Percentiles rank a stretch among this genome's conserved stretches.
These are phyloP conservation scores for Castanopsis chinensis DNA, from an alignment of 306 rosid genomes.

Conservation along the genomic window DNA sequence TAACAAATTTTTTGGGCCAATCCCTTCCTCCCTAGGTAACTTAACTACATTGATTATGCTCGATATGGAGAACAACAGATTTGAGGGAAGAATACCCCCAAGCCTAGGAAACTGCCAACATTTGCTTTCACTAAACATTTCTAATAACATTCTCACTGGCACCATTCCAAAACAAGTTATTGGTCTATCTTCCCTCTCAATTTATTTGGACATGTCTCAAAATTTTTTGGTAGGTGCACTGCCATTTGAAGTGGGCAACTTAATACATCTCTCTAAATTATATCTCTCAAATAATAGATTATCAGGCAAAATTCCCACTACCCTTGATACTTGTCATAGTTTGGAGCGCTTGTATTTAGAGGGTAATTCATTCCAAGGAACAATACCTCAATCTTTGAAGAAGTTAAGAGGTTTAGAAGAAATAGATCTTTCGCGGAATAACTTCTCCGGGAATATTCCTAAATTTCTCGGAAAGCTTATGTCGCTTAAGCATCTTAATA, in stretches of 20 bases:
- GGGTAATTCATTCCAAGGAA: constrained; percentile 35
- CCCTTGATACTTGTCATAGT: constrained; percentile 31
- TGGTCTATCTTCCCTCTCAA: constrained; percentile 33
- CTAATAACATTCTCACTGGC: constrained; percentile 38
- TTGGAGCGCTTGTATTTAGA: constrained; percentile 33
- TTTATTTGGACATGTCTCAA: constrained; percentile 37
- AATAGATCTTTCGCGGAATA: constrained; percentile 32
- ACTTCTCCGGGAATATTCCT: constrained; percentile 39
- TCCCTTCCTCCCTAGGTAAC: constrained; percentile 43
- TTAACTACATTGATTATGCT: constrained; percentile 21
- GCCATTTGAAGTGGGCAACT: constrained; percentile 36
- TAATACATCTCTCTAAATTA: constrained; percentile 21
- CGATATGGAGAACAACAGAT: constrained; percentile 21
- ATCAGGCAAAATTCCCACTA: constrained; percentile 33
- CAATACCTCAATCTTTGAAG: constrained; percentile 32
- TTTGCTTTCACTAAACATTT: constrained; percentile 23
- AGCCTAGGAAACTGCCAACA: constrained; percentile 36
- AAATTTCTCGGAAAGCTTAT: constrained; percentile 23
- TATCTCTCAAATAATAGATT: constrained; percentile 34
- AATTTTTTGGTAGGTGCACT: constrained; percentile 32
- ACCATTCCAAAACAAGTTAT: constrained; percentile 35
- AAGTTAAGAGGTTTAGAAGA: constrained; percentile 35
- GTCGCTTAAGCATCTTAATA: constrained; percentile 24
- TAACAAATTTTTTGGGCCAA: constrained; percentile 34
- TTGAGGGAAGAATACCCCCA: constrained; percentile 40